These are phyloP conservation scores for Plasmodium fragile DNA, from an alignment of 169 alveolate species.

Conservation along the genomic window DNA sequence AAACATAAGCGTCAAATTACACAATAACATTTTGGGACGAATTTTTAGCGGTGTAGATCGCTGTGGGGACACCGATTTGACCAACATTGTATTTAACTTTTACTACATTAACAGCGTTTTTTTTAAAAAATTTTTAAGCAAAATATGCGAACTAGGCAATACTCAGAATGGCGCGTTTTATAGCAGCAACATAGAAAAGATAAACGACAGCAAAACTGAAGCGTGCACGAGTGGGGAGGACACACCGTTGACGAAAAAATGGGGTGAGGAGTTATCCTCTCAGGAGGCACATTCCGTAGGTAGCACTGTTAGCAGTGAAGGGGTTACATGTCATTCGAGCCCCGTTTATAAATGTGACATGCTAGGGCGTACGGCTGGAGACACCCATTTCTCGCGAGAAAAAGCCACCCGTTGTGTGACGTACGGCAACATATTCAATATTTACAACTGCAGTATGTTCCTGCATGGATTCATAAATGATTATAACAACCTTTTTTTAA, in stretches of 20 bases:
- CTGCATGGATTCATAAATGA: slow-evolving; percentile 44
- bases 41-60: slow-evolving; percentile 29
- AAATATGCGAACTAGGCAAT: neutral
- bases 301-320: neutral
- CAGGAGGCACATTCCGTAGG: neutral
- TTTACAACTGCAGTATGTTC: slow-evolving; percentile 46
- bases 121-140: slow-evolving; percentile 43
- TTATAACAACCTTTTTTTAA: slow-evolving; percentile 31
- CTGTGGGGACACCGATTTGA: slow-evolving; percentile 62
- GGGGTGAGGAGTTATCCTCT: neutral
- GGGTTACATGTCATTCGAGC: neutral
- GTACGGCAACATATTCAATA: slow-evolving; percentile 19
- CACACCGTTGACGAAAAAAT: neutral
- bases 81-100: slow-evolving; percentile 50
- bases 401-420: neutral
- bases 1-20: slow-evolving; percentile 38
- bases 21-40: slow-evolving; percentile 16
- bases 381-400: neutral
- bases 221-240: neutral
- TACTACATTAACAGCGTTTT: slow-evolving; percentile 60
- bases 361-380: neutral
- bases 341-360: neutral
- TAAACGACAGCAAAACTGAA: neutral
- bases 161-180: neutral
- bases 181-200: neutral